phyloP scores from a whole-genome alignment of 495 filamentous ascomycete species.

The Glarea lozoyensis region DNA sequence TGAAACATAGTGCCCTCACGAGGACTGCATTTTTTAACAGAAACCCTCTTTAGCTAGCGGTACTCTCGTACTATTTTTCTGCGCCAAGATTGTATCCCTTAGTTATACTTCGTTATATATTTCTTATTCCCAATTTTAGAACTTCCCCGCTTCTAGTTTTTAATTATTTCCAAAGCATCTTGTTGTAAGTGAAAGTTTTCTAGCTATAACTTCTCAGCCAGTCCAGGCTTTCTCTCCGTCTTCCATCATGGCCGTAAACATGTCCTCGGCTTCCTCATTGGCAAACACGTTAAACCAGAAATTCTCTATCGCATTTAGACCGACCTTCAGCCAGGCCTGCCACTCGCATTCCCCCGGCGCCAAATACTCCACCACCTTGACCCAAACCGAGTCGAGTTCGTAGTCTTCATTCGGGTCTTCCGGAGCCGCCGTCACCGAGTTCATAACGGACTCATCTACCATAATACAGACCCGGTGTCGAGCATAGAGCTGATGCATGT shows the following conservation, averaged over 20 bases:
- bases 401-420: conserved; percentile 6
- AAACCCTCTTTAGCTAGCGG: no score
- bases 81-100: no score
- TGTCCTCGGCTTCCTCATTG: conserved; percentile 2
- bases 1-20: no score
- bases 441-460: conserved; percentile 5
- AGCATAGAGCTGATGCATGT: conserved; percentile 1
- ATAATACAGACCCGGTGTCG: conserved; percentile 10
- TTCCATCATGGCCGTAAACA: conserved; percentile 3
- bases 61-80: no score
- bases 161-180: no score
- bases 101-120: no score
- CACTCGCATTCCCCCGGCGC: conserved; percentile 5
- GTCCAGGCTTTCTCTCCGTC: no score
- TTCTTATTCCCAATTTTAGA: no score
- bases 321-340: conserved; percentile 10
- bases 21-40: no score
- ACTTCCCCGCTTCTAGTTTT: no score
- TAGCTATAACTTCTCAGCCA: no score
- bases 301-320: background rate
- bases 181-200: no score
- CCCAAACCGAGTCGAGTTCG: conserved; percentile 4
- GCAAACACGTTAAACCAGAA: conserved; percentile 8
- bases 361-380: conserved; percentile 9
- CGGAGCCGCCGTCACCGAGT: conserved; percentile 3